Percentiles rank a stretch among this genome's conserved stretches.
Evolutionary conservation across 2,329 filamentous ascomycete genomes (phyloP).

Genomic region (Fusarium globosum): DNA sequence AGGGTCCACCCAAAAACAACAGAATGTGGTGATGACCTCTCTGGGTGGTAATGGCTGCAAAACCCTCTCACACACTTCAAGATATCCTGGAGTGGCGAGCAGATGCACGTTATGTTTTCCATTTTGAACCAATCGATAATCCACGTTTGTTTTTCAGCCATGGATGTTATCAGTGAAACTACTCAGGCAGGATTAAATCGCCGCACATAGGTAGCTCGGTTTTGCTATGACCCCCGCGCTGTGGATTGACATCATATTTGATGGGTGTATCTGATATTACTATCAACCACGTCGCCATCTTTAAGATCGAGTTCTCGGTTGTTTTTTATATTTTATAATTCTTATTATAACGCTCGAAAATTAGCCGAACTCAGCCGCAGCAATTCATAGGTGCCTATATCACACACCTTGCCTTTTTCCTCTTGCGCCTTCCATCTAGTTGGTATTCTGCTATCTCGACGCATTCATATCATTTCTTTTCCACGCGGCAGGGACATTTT

Average conservation of each 20-base stretch:
- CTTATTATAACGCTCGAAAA: background rate
- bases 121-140: slow-evolving; percentile 18
- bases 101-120: background rate
- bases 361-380: background rate
- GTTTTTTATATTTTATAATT: background rate
- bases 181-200: background rate
- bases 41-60: background rate
- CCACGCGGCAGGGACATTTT: background rate
- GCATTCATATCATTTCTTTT: background rate
- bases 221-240: slow-evolving; percentile 13
- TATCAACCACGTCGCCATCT: background rate
- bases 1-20: slow-evolving; percentile 21
- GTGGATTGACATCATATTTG: slow-evolving; percentile 35
- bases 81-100: slow-evolving; percentile 10
- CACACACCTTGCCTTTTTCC: background rate
- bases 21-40: slow-evolving; percentile 19
- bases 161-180: slow-evolving; percentile 12
- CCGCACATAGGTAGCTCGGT: slow-evolving; percentile 5
- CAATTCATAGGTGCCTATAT: background rate
- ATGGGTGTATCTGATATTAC: slow-evolving; percentile 3
- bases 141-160: background rate
- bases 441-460: slow-evolving; percentile 10
- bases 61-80: background rate
- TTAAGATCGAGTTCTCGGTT: background rate
- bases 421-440: background rate